Conservation (phyloP, 768 basidiomycete genomes). For the Termitomyces sp. region DNA sequence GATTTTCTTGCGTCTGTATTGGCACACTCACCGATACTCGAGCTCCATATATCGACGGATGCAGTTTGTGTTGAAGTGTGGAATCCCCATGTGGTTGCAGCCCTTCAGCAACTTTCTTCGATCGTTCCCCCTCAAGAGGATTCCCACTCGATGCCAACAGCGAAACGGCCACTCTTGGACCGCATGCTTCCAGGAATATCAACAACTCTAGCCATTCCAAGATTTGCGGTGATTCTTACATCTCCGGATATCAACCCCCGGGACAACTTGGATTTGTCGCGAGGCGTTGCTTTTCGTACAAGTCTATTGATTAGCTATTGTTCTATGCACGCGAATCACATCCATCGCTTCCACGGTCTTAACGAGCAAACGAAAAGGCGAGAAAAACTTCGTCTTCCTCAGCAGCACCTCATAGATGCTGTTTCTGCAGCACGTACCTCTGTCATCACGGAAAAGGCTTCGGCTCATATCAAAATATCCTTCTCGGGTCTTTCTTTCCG, state of each 20-base stretch:
- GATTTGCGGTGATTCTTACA: slow-evolving; percentile 66
- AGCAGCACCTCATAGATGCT: slow-evolving; percentile 47
- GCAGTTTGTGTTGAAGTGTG: slow-evolving; percentile 65
- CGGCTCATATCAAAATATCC: slow-evolving; percentile 40
- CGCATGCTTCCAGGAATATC: slow-evolving; percentile 54
- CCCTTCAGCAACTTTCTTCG: slow-evolving; percentile 49
- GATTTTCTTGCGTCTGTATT: slow-evolving; percentile 39
- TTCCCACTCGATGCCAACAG: slow-evolving; percentile 4
- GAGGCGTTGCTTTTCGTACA: slow-evolving; percentile 63
- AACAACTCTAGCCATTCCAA: slow-evolving; percentile 54
- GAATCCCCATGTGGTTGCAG: slow-evolving; percentile 55
- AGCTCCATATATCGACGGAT: slow-evolving; percentile 51
- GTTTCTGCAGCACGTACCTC: slow-evolving; percentile 37
- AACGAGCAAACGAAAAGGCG: slow-evolving; percentile 42
- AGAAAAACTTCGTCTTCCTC: slow-evolving; percentile 50
- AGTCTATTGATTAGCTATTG: slow-evolving; percentile 55
- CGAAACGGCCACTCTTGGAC: slow-evolving; percentile 29
- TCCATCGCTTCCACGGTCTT: slow-evolving; percentile 32
- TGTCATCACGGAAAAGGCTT: slow-evolving; percentile 29
- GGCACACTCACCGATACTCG: slow-evolving; percentile 37
- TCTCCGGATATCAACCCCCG: slow-evolving; percentile 79
- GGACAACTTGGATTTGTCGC: slow-evolving; percentile 59
- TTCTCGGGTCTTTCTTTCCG: slow-evolving; percentile 52
- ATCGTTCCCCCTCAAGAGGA: slow-evolving; percentile 26
- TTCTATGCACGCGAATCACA: slow-evolving; percentile 39